These are phyloP conservation scores for Neurospora crassa DNA, from an alignment of 2,329 filamentous ascomycete species.

Conservation along the genomic window DNA sequence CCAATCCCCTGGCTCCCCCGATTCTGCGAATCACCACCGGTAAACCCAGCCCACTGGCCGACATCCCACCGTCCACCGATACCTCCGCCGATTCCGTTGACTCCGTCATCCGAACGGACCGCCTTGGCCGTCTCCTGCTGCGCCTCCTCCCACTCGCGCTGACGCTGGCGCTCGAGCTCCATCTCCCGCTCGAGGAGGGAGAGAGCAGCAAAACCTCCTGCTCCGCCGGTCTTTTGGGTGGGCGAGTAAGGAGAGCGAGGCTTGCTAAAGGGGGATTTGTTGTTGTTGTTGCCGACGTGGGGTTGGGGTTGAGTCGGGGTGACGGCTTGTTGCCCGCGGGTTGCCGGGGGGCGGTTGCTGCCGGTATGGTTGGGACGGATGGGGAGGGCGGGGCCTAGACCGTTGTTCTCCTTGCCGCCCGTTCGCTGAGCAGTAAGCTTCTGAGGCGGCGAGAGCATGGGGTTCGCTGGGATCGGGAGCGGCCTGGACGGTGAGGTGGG, in stretches of 20 bases:
- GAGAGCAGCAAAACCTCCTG: slow-evolving; percentile 50
- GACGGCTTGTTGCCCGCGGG: slow-evolving; percentile 14
- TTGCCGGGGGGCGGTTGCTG: slow-evolving; percentile 20
- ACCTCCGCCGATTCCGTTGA: slow-evolving; percentile 58
- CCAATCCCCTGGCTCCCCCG: slow-evolving; percentile 56
- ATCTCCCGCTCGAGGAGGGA: slow-evolving; percentile 70
- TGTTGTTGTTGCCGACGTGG: slow-evolving; percentile 1
- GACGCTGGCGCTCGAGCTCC: slow-evolving; percentile 67
- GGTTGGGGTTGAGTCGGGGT: slow-evolving; percentile 2
- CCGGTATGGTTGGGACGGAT: slow-evolving; percentile 19
- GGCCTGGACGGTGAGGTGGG: slow-evolving; percentile 19
- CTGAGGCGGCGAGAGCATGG: slow-evolving; percentile 11
- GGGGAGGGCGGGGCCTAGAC: background rate
- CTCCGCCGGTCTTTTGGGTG: slow-evolving; percentile 36
- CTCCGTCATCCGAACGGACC: slow-evolving; percentile 38
- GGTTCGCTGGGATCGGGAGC: background rate
- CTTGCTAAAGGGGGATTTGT: slow-evolving; percentile 43
- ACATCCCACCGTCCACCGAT: slow-evolving; percentile 65
- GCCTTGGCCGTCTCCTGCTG: slow-evolving; percentile 56
- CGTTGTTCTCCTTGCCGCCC: slow-evolving; percentile 15
- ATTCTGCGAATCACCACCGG: slow-evolving; percentile 68
- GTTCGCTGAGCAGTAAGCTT: slow-evolving; percentile 25
- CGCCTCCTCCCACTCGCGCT: slow-evolving; percentile 70
- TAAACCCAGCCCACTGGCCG: slow-evolving; percentile 64
- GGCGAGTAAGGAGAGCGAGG: slow-evolving; percentile 47